Evolutionary conservation across 805 yeast species (phyloP).

Genomic region (Saccharomycopsis guyanensis): DNA sequence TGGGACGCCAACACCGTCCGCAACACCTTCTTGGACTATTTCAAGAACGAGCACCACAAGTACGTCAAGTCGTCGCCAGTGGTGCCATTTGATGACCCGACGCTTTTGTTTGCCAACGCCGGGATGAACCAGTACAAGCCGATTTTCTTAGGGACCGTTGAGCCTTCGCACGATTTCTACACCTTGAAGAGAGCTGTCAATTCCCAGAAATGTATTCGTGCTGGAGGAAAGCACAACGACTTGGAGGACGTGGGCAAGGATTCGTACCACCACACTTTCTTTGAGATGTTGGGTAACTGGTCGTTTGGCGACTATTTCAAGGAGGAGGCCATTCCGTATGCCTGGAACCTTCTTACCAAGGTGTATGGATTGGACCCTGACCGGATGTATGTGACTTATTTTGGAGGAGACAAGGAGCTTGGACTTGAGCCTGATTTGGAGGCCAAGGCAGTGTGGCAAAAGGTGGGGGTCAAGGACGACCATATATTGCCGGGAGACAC

Average conservation of each 20-base stretch:
- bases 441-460: slow-evolving; percentile 81
- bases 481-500: slow-evolving; percentile 90
- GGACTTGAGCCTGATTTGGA: slow-evolving; percentile 92
- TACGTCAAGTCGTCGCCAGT: slow-evolving; percentile 92
- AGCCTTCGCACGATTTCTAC: slow-evolving; percentile 85
- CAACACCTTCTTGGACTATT: slow-evolving; percentile 74
- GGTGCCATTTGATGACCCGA: slow-evolving; percentile 97
- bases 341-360: slow-evolving; percentile 87
- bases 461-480: slow-evolving; percentile 82
- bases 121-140: slow-evolving; percentile 99
- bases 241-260: slow-evolving; percentile 98
- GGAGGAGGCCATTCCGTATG: slow-evolving; percentile 78
- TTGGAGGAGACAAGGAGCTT: slow-evolving; percentile 80
- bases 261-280: slow-evolving; percentile 96
- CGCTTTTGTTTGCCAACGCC: slow-evolving; percentile 92
- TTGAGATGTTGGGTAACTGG: slow-evolving; percentile 99
- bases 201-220: slow-evolving; percentile 98
- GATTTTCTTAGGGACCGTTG: slow-evolving; percentile 93
- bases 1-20: slow-evolving; percentile 44
- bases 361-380: slow-evolving; percentile 74
- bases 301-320: slow-evolving; percentile 99
- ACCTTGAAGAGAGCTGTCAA: slow-evolving; percentile 81
- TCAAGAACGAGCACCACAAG: slow-evolving; percentile 60
- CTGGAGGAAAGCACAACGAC: slow-evolving; percentile 98
- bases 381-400: slow-evolving; percentile 90